Evolutionary conservation across 1,139 yeast species (phyloP).

Genomic region (Williopsis jadinii): DNA sequence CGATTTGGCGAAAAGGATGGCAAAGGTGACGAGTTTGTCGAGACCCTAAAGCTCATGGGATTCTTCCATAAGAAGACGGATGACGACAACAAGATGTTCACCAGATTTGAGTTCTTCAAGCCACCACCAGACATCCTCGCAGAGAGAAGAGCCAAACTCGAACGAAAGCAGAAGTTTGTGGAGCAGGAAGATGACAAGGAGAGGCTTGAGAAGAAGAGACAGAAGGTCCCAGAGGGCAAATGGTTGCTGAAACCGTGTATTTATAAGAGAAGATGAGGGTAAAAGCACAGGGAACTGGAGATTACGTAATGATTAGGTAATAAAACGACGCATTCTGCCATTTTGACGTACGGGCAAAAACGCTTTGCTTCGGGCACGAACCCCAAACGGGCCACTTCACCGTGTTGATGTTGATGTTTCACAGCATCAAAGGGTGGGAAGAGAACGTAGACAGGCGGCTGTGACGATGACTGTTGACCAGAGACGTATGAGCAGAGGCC

Average conservation of each 20-base stretch:
- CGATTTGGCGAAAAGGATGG: constrained; percentile 67
- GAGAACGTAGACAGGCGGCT: neutral
- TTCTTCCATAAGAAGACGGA: constrained; percentile 87
- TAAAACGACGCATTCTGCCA: no score
- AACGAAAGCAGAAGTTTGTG: constrained; percentile 61
- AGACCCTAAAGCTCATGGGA: constrained; percentile 69
- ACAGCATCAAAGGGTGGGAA: no score
- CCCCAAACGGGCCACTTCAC: no score
- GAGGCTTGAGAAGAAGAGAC: constrained; percentile 47
- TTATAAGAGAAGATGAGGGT: constrained; percentile 68
- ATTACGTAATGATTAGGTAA: no score
- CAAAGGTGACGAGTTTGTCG: constrained; percentile 69
- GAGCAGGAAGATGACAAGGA: constrained; percentile 62
- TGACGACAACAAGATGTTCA: constrained; percentile 85
- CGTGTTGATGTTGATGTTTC: no score
- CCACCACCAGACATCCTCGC: constrained; percentile 67
- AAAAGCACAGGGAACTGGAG: neutral
- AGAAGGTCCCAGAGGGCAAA: constrained; percentile 64
- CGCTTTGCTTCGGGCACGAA: no score
- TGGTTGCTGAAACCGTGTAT: constrained; percentile 95
- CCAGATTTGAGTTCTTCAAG: constrained; percentile 88
- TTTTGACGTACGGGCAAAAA: no score
- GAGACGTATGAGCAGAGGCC: constrained; percentile 17
- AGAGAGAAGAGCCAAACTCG: constrained; percentile 57
- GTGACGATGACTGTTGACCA: constrained; percentile 5